phyloP scores from a whole-genome alignment of 129 eudicot genomes.

The Rutidosis leptorrhynchoides region DNA sequence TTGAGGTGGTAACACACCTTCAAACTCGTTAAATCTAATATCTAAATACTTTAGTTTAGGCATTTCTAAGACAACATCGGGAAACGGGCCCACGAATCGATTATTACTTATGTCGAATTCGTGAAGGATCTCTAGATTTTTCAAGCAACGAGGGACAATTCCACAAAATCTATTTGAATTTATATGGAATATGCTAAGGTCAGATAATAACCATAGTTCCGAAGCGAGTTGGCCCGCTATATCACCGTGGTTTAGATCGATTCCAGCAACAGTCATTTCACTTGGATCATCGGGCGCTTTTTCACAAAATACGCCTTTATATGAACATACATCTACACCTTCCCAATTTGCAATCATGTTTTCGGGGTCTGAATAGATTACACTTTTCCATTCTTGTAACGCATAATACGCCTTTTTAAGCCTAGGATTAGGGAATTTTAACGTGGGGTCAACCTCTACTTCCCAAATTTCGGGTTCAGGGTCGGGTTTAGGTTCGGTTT shows the following conservation, averaged over 20 bases:
- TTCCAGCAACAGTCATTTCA: constrained; percentile 47
- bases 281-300: constrained; percentile 51
- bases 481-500: constrained; percentile 21
- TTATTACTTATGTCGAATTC: constrained; percentile 85
- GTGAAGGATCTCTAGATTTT: constrained; percentile 36
- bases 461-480: constrained; percentile 22
- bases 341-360: constrained; percentile 55
- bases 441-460: constrained; percentile 14
- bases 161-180: constrained; percentile 84
- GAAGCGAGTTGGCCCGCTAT: constrained; percentile 65
- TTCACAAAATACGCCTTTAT: constrained; percentile 63
- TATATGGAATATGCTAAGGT: constrained; percentile 57
- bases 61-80: constrained; percentile 40
- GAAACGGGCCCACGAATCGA: constrained; percentile 67
- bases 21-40: constrained; percentile 59
- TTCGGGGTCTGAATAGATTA: constrained; percentile 57
- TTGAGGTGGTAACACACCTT: constrained; percentile 53
- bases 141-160: constrained; percentile 43
- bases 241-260: constrained; percentile 68
- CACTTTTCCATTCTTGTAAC: constrained; percentile 63
- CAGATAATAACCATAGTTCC: constrained; percentile 56
- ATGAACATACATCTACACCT: constrained; percentile 67
- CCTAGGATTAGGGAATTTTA: constrained; percentile 50
- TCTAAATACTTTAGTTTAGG: constrained; percentile 60
- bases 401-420: constrained; percentile 58